Conservation (phyloP, 768 basidiomycete genomes). For the Russula vinacea region DNA sequence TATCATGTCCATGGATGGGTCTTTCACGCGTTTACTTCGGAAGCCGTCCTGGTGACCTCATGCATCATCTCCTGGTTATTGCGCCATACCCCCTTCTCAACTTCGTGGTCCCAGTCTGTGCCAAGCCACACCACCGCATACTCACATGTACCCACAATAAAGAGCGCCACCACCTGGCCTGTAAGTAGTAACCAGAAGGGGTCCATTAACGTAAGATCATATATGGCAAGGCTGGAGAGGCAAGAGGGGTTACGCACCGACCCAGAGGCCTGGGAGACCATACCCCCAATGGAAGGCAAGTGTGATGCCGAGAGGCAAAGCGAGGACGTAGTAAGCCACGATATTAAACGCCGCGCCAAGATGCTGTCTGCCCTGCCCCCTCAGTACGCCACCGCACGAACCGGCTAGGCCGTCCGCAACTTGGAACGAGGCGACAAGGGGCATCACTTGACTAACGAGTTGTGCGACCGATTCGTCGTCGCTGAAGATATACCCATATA, state of each 20-base stretch:
- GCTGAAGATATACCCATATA: constrained; percentile 67
- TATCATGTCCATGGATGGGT: not conserved
- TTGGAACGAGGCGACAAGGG: constrained; percentile 55
- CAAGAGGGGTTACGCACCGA: constrained; percentile 36
- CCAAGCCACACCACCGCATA: constrained; percentile 57
- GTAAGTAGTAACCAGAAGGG: not conserved
- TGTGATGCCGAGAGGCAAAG: constrained; percentile 50
- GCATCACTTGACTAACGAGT: constrained; percentile 51
- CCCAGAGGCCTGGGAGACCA: constrained; percentile 53
- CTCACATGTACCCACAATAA: constrained; percentile 67
- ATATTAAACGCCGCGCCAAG: constrained; percentile 73
- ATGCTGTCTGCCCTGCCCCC: constrained; percentile 58
- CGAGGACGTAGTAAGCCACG: constrained; percentile 58
- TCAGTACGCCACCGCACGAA: constrained; percentile 49
- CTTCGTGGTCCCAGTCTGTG: constrained; percentile 49
- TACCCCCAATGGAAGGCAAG: constrained; percentile 47
- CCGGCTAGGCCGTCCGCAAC: constrained; percentile 53
- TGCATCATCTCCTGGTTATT: constrained; percentile 31
- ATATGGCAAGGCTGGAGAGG: not conserved
- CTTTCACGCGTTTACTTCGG: constrained; percentile 11
- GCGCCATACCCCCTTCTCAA: constrained; percentile 41
- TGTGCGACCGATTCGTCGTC: constrained; percentile 54
- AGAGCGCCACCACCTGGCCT: constrained; percentile 74
- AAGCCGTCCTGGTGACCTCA: not conserved
- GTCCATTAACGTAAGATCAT: not conserved